These are phyloP conservation scores for Dictyophora rubrovolvata DNA, from an alignment of 768 basidiomycete genomes.

Conservation along the genomic window DNA sequence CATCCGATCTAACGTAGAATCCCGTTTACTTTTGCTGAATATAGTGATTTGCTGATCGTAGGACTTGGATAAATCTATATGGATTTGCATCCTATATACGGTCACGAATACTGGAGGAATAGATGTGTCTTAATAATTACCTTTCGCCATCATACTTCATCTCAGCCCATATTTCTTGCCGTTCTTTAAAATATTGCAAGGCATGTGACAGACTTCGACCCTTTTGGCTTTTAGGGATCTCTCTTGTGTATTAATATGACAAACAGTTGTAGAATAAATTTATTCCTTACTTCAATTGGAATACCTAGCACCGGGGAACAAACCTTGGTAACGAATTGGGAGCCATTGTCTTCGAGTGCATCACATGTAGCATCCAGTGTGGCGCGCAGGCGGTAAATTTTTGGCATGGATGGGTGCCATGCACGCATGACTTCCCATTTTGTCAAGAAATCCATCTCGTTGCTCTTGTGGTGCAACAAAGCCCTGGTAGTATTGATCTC, in stretches of 20 bases:
- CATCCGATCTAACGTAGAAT: conserved; percentile 68
- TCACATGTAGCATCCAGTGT: conserved; percentile 47
- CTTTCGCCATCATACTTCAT: conserved; percentile 94
- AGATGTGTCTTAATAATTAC: not conserved
- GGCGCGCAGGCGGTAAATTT: conserved; percentile 44
- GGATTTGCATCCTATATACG: conserved; percentile 64
- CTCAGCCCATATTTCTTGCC: conserved; percentile 65
- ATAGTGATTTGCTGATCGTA: conserved; percentile 49
- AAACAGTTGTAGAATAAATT: not conserved
- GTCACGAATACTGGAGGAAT: too few species aligned
- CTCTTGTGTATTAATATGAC: not conserved
- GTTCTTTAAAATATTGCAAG: conserved; percentile 31
- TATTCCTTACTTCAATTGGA: conserved; percentile 45
- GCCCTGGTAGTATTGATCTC: conserved; percentile 37
- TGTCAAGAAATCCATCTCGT: conserved; percentile 44
- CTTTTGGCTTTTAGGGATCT: conserved; percentile 81
- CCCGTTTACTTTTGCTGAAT: conserved; percentile 79
- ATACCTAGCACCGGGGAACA: conserved; percentile 39
- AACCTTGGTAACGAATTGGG: not conserved
- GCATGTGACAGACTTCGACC: conserved; percentile 52
- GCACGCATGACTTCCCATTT: conserved; percentile 54
- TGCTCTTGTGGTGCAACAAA: conserved; percentile 46
- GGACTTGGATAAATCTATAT: conserved; percentile 44
- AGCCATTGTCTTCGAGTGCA: conserved; percentile 20
- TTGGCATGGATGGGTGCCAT: conserved; percentile 62